These are phyloP conservation scores for Penicillium sp. DNA, from an alignment of 2,329 filamentous ascomycete species.

Conservation along the genomic window DNA sequence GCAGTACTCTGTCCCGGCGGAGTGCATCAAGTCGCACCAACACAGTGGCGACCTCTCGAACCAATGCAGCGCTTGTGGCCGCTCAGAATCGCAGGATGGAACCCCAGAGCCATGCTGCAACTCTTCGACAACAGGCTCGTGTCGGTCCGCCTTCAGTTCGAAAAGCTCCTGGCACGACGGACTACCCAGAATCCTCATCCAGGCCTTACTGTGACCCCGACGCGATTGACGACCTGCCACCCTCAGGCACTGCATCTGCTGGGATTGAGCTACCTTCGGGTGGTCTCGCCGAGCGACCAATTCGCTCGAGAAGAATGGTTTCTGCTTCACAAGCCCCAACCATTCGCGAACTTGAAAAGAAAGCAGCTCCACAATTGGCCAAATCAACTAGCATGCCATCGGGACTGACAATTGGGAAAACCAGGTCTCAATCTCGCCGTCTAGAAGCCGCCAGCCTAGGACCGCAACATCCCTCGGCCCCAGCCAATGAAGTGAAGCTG, in stretches of 20 bases:
- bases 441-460: constrained; percentile 34
- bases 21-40: constrained; percentile 29
- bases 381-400: constrained; percentile 35
- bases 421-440: constrained; percentile 42
- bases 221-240: constrained; percentile 16
- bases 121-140: constrained; percentile 46
- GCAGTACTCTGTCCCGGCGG: constrained; percentile 29
- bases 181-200: constrained; percentile 20
- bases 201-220: constrained; percentile 19
- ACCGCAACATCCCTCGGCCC: constrained; percentile 6
- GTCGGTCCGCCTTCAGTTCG: constrained; percentile 32
- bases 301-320: constrained; percentile 37
- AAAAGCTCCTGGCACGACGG: constrained; percentile 26
- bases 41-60: constrained; percentile 32
- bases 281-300: constrained; percentile 40
- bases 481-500: constrained; percentile 23
- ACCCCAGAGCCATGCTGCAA: constrained; percentile 47
- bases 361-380: constrained; percentile 25
- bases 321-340: constrained; percentile 36
- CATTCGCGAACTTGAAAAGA: constrained; percentile 31
- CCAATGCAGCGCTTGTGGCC: constrained; percentile 41
- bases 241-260: constrained; percentile 5
- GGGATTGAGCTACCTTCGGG: constrained; percentile 22
- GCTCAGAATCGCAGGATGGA: constrained; percentile 42
- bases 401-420: constrained; percentile 41